These are phyloP conservation scores for Verticillium nubilum DNA, from an alignment of 2,329 filamentous ascomycete genomes.

Conservation along the genomic window DNA sequence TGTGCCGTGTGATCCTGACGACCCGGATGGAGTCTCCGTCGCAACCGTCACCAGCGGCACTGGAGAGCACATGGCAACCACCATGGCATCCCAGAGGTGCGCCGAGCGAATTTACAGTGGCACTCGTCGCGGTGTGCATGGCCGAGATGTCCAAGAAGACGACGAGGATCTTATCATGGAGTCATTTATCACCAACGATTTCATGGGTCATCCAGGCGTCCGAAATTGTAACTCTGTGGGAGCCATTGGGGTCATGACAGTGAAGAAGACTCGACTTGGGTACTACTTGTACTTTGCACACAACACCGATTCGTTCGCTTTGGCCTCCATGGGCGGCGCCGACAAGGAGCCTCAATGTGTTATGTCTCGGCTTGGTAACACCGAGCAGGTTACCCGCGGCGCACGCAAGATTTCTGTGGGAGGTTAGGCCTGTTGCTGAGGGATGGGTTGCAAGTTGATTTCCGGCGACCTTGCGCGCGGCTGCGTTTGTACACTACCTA, in stretches of 20 bases:
- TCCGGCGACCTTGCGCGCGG: no score
- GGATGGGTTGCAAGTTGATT: not conserved
- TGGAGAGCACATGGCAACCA: conserved; percentile 96
- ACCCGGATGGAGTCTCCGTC: conserved; percentile 64
- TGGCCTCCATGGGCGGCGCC: conserved; percentile 81
- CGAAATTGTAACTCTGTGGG: conserved; percentile 72
- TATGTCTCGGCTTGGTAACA: conserved; percentile 70
- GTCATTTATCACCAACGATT: conserved; percentile 79
- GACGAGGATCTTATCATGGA: conserved; percentile 74
- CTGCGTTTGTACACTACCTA: not conserved
- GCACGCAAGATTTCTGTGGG: conserved; percentile 40
- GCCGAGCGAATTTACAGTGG: conserved; percentile 77
- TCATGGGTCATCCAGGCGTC: conserved; percentile 88
- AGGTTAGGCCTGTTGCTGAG: not conserved
- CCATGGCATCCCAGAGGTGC: conserved; percentile 81
- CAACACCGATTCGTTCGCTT: conserved; percentile 84
- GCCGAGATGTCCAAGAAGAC: conserved; percentile 58
- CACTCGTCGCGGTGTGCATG: conserved; percentile 54
- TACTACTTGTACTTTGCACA: conserved; percentile 90
- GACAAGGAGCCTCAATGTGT: conserved; percentile 73
- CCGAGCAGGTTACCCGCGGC: conserved; percentile 49
- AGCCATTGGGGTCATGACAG: conserved; percentile 83
- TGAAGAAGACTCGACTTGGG: conserved; percentile 75
- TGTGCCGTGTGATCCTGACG: conserved; percentile 67
- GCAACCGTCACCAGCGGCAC: conserved; percentile 90